phyloP scores from a whole-genome alignment of 306 rosid species.

The Chamaecrista fasciculata region DNA sequence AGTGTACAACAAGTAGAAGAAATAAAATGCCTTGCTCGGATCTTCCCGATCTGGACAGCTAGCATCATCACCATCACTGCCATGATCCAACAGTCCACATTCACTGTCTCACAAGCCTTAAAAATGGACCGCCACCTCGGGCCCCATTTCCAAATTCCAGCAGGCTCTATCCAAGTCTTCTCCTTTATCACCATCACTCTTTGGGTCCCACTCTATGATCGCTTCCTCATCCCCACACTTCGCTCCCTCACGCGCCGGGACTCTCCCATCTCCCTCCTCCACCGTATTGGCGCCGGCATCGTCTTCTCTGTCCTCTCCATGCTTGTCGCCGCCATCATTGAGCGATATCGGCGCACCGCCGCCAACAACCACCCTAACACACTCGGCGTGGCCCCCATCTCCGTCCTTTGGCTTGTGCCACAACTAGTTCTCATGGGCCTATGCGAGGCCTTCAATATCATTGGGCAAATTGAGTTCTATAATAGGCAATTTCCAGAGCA shows the following conservation, averaged over 20 bases:
- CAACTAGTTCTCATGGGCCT: slow-evolving; percentile 59
- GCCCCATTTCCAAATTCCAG: slow-evolving; percentile 39
- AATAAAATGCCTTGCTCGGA: slow-evolving; percentile 41
- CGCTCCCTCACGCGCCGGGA: slow-evolving; percentile 34
- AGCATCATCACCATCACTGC: slow-evolving; percentile 40
- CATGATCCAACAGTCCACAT: slow-evolving; percentile 47
- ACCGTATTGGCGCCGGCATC: slow-evolving; percentile 44
- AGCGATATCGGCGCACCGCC: slow-evolving; percentile 22
- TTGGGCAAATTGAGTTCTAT: slow-evolving; percentile 65
- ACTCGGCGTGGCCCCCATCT: slow-evolving; percentile 37
- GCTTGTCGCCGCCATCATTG: slow-evolving; percentile 36
- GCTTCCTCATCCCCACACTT: slow-evolving; percentile 32
- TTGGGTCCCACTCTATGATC: slow-evolving; percentile 45
- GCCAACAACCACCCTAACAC: slow-evolving; percentile 37
- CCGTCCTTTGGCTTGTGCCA: slow-evolving; percentile 59
- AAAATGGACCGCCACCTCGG: slow-evolving; percentile 51
- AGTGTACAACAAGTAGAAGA: slow-evolving; percentile 77
- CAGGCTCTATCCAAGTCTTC: slow-evolving; percentile 36
- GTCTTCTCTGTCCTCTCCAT: slow-evolving; percentile 36
- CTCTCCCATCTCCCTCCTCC: slow-evolving; percentile 39
- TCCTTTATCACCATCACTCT: slow-evolving; percentile 33
- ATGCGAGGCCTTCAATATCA: slow-evolving; percentile 55
- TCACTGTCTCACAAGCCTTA: slow-evolving; percentile 53
- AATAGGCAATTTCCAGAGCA: slow-evolving; percentile 65
- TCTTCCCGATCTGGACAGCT: slow-evolving; percentile 58